Evolutionary conservation across 768 basidiomycete species (phyloP).

Genomic region (Calocybe indica): DNA sequence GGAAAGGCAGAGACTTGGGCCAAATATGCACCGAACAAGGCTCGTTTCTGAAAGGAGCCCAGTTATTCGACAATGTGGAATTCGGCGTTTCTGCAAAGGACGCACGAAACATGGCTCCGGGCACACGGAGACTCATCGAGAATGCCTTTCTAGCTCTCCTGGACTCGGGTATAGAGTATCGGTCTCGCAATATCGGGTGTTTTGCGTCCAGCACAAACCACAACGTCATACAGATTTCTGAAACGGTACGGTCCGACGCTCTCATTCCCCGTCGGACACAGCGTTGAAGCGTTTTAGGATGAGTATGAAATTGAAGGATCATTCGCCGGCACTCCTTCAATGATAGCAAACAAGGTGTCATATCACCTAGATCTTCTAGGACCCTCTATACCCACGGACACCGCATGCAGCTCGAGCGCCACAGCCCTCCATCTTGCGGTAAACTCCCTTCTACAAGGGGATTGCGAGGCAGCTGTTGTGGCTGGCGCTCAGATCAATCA

Average conservation of each 20-base stretch:
- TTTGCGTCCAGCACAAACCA: slow-evolving; percentile 24
- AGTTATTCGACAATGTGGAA: slow-evolving; percentile 25
- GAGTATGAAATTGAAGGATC: slow-evolving; percentile 25
- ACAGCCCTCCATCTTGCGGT: slow-evolving; percentile 43
- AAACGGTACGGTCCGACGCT: slow-evolving; percentile 7
- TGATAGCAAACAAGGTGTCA: slow-evolving; percentile 35
- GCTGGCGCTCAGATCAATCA: slow-evolving; percentile 38
- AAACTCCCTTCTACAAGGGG: slow-evolving; percentile 34
- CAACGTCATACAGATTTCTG: slow-evolving; percentile 11
- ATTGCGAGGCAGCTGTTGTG: slow-evolving; percentile 43
- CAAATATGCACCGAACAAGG: slow-evolving; percentile 6
- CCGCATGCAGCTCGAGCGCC: slow-evolving; percentile 44
- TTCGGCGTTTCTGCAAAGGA: slow-evolving; percentile 27
- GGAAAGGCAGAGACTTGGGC: slow-evolving; percentile 12
- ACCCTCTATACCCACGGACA: slow-evolving; percentile 45
- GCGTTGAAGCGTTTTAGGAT: slow-evolving; percentile 19
- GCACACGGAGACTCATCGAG: slow-evolving; percentile 21
- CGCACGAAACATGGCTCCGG: slow-evolving; percentile 21
- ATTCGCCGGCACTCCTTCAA: slow-evolving; percentile 25
- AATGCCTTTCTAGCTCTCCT: slow-evolving; percentile 28
- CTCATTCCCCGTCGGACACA: neutral
- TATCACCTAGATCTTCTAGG: slow-evolving; percentile 35
- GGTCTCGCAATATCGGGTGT: slow-evolving; percentile 31
- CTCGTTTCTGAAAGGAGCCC: slow-evolving; percentile 27
- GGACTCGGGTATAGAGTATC: slow-evolving; percentile 38